Evolutionary conservation across 371 early-diverging fungal species (phyloP).

Genomic region (Saksenaea oblongispora): DNA sequence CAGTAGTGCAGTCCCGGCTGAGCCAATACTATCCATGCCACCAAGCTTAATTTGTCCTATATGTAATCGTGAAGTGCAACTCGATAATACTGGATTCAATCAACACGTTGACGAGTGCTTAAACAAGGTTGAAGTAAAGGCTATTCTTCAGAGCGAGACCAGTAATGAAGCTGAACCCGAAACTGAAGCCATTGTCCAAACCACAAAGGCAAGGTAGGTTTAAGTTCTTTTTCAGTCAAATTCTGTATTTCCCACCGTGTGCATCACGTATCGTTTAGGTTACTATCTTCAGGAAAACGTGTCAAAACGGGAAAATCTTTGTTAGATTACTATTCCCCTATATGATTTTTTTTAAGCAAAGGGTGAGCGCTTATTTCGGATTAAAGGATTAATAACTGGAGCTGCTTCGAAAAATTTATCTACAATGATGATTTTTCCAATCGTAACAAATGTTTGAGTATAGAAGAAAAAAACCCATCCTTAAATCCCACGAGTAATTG

Average conservation of each 20-base stretch:
- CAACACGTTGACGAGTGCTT: slow-evolving; percentile 46
- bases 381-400: no score
- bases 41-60: slow-evolving; percentile 33
- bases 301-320: neutral
- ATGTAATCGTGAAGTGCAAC: slow-evolving; percentile 25
- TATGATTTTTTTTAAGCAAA: no score
- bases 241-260: neutral
- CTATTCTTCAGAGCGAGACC: slow-evolving; percentile 16
- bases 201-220: neutral
- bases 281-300: neutral
- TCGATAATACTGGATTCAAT: slow-evolving; percentile 37
- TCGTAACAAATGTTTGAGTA: no score
- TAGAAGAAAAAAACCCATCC: no score
- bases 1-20: neutral
- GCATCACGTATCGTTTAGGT: neutral
- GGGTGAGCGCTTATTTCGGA: no score
- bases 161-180: neutral
- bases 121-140: slow-evolving; percentile 32
- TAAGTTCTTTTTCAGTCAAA: neutral
- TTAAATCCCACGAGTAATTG: no score
- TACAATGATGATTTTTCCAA: no score
- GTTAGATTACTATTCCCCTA: neutral
- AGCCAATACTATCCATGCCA: neutral
- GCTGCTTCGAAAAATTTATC: no score
- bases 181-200: neutral